Percentiles rank a stretch among this genome's conserved stretches.
Conservation (phyloP, 2,329 filamentous ascomycete species). For the Pseudogymnoascus sp. region DNA sequence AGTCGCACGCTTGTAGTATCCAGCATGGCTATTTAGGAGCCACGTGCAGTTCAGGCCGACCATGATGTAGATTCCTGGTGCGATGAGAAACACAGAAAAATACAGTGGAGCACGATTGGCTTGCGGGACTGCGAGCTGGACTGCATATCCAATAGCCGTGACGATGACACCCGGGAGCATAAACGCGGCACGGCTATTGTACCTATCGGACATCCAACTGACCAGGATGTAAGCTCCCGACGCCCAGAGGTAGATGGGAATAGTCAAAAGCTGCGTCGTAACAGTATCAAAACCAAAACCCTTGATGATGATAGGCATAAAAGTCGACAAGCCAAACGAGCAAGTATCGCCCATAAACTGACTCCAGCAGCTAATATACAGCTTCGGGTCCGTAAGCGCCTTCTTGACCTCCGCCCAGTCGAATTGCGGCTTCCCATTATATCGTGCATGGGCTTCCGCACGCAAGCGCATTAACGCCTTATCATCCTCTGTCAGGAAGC, state of each 20-base stretch:
- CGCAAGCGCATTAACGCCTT: conserved; percentile 45
- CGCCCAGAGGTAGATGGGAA: conserved; percentile 50
- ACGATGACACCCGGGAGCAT: conserved; percentile 12
- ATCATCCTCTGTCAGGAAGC: conserved; percentile 43
- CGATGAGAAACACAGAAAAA: conserved; percentile 18
- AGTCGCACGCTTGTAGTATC: conserved; percentile 40
- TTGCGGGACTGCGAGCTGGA: conserved; percentile 11
- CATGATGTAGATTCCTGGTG: conserved; percentile 41
- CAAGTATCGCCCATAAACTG: conserved; percentile 19
- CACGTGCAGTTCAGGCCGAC: conserved; percentile 42
- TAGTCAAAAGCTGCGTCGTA: conserved; percentile 47
- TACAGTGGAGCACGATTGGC: background rate
- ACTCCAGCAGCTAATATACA: conserved; percentile 38
- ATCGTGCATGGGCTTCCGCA: conserved; percentile 38
- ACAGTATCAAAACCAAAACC: conserved; percentile 46
- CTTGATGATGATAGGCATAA: conserved; percentile 49
- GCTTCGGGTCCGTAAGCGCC: conserved; percentile 43
- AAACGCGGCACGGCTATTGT: conserved; percentile 10
- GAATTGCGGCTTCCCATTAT: conserved; percentile 45
- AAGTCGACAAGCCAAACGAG: conserved; percentile 50
- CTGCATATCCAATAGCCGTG: conserved; percentile 14
- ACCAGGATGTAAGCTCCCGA: conserved; percentile 39
- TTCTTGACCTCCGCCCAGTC: conserved; percentile 44
- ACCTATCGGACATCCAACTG: conserved; percentile 42
- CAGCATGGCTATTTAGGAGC: conserved; percentile 40